phyloP scores from a whole-genome alignment of 2,329 filamentous ascomycete species.

The Fusarium annulatum region DNA sequence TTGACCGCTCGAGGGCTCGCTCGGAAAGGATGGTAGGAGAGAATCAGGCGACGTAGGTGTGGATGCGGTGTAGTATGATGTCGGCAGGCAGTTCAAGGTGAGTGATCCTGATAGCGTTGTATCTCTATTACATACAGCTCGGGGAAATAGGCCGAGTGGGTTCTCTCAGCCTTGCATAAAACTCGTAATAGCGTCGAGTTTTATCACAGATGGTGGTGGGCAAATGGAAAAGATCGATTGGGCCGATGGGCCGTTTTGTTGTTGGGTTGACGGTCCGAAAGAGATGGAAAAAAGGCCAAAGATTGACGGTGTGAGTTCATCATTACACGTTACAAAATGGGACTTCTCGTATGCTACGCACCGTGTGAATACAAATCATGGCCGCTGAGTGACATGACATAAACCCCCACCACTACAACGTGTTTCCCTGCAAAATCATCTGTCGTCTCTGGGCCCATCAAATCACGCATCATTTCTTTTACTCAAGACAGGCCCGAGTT shows the following conservation, averaged over 20 bases:
- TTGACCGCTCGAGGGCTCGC: conserved; percentile 20
- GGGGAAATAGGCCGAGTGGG: conserved; percentile 31
- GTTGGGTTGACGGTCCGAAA: conserved; percentile 39
- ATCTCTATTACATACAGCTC: conserved; percentile 9
- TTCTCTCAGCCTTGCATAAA: conserved; percentile 39
- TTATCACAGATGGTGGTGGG: conserved; percentile 24
- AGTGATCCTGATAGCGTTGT: not conserved
- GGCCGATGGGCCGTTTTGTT: conserved; percentile 38
- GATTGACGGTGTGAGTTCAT: conserved; percentile 4
- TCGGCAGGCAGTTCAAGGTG: conserved; percentile 5
- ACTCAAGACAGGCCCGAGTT: conserved; percentile 33
- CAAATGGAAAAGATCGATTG: conserved; percentile 40
- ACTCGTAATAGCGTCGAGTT: conserved; percentile 29
- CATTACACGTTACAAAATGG: conserved; percentile 12
- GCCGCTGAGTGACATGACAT: conserved; percentile 41
- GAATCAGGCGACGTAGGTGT: conserved; percentile 31
- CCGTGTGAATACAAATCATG: conserved; percentile 25
- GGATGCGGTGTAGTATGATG: conserved; percentile 28
- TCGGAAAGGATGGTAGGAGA: conserved; percentile 1
- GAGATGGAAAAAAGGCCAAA: conserved; percentile 2
- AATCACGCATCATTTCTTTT: conserved; percentile 48
- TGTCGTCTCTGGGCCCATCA: conserved; percentile 39
- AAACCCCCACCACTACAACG: conserved; percentile 43
- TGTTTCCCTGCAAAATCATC: conserved; percentile 42
- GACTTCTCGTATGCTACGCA: fast-evolving